Conservation (phyloP, 768 basidiomycete species). For the Lentinula boryana region DNA sequence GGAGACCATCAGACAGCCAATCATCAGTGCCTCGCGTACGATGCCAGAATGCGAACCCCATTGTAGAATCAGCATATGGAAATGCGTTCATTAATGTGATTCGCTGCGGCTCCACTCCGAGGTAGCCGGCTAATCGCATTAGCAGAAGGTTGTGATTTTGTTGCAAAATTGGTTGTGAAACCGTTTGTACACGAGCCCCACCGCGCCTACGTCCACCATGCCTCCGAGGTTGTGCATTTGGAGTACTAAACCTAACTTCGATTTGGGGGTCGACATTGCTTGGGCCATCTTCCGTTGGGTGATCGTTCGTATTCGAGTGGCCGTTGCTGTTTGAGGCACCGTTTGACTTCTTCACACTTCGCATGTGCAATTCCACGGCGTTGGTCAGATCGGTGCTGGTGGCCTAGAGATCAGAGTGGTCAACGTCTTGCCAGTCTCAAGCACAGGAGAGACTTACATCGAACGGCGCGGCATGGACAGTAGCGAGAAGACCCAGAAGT, state of each 20-base stretch:
- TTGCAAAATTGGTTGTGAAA: neutral
- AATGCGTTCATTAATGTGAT: neutral
- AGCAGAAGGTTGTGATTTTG: neutral
- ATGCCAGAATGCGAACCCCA: neutral
- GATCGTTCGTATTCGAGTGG: no score
- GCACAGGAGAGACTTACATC: neutral
- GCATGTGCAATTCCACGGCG: no score
- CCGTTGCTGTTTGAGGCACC: no score
- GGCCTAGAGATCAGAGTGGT: neutral
- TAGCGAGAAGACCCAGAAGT: neutral
- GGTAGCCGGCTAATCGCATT: neutral
- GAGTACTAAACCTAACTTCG: neutral
- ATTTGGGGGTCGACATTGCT: no score
- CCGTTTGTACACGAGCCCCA: neutral
- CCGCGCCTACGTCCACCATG: neutral
- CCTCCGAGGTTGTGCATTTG: neutral
- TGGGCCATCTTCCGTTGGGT: no score
- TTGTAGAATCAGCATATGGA: neutral
- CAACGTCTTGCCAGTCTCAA: neutral
- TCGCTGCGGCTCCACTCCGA: neutral
- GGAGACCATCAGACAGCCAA: neutral
- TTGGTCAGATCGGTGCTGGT: no score
- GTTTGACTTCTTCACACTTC: no score
- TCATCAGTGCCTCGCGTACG: neutral
- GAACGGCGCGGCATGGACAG: neutral